Base-by-base conservation (phyloP, 1,284 basidiomycete genomes). In the Singerocomus rubriflavus region DNA sequence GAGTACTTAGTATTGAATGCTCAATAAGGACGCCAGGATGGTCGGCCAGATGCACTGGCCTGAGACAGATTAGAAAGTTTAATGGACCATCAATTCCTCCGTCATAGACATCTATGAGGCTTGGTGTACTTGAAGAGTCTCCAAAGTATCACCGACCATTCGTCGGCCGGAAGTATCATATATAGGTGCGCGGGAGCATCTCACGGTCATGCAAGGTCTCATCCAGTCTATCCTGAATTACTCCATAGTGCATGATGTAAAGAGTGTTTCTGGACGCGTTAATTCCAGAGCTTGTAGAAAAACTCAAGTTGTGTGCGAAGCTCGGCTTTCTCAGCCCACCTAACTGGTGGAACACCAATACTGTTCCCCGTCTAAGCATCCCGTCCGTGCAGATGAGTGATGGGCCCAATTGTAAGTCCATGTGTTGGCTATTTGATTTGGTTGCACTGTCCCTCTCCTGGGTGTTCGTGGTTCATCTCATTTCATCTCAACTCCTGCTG, bases 241-340 rank as follows among this genome's bases (percentile, higher is more conserved):
- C 37, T 26, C 37, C 25, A 38, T 39, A 26, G 14, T 3, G 7
- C 25, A 27, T 27, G 14, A 39, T 27, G 25, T 27, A 14, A 27
- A 39, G 21, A 6, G 14, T 11, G 25, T 39, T 26, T 39, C 25
- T 27, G 25, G 25, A 16, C 7, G 25, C 9, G 5, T 16, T 25
- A 39, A 10, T 26, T n/a, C 25, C 38, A 3, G 13, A 39, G 6
- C 25, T 27, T 39, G 25, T 39, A n/a, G 25, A n/a, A 26, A 27
- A 11, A 25, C 38, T 39, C 14, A 26, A n/a, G 25, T 14, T 39
- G 11, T n/a, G n/a, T 16, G 36, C 25, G 36, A 27, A 77, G 61
- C 73, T 76, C 46, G 54, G 59, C 17, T 64, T 78, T n/a, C 67
- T 79, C 10, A 70, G 71, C 32, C 75, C 70, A 9, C 74, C 73